Conservation (phyloP, 331 rosid species). For the Erythrophleum ivorense region DNA sequence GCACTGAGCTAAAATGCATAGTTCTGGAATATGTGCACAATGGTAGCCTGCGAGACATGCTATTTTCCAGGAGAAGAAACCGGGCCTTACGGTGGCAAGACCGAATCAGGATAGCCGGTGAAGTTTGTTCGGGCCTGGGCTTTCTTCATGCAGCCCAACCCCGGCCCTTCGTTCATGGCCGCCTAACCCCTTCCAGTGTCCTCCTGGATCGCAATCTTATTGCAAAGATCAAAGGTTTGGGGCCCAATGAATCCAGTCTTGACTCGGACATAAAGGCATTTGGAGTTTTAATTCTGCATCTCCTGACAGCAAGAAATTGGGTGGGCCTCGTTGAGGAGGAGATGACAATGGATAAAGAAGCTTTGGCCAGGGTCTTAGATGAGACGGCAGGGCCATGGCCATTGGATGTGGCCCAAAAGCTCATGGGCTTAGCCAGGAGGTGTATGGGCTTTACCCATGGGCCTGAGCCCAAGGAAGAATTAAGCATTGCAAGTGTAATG, state of each 20-base stretch:
- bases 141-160: conserved; percentile 60
- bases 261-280: conserved; percentile 57
- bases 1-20: conserved; percentile 67
- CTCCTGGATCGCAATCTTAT: conserved; percentile 79
- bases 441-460: conserved; percentile 55
- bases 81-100: conserved; percentile 73
- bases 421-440: conserved; percentile 57
- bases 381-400: conserved; percentile 86
- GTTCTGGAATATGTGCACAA: conserved; percentile 80
- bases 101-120: conserved; percentile 62
- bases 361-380: conserved; percentile 58
- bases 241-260: conserved; percentile 36
- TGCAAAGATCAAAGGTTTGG: conserved; percentile 68
- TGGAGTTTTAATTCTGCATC: conserved; percentile 63
- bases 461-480: conserved; percentile 48
- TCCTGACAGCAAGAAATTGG: conserved; percentile 74
- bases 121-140: conserved; percentile 70
- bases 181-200: conserved; percentile 54
- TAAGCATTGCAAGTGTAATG: conserved; percentile 52
- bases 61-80: conserved; percentile 56
- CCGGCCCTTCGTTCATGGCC: conserved; percentile 60
- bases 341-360: conserved; percentile 48
- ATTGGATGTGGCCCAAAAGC: conserved; percentile 58
- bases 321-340: conserved; percentile 56
- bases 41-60: conserved; percentile 72